Evolutionary conservation across 805 yeast species (phyloP).

Genomic region (Saturnispora galanensis): DNA sequence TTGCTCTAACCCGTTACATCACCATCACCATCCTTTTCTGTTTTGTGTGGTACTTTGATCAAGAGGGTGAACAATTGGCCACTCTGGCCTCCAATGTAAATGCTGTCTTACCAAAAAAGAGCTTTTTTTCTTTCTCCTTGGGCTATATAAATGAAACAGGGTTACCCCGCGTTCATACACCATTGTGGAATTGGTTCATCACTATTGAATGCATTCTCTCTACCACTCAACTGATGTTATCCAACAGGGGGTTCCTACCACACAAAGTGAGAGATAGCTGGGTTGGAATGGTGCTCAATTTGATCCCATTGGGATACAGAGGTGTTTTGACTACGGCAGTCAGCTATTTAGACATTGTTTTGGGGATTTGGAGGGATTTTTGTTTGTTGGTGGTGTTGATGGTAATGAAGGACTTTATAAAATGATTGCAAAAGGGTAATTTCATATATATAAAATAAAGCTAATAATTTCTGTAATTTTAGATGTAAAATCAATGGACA

Average conservation of each 20-base stretch:
- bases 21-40: too few relatives aligned
- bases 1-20: too few relatives aligned
- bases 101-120: too few relatives aligned
- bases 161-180: constrained; percentile 3
- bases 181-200: constrained; percentile 19
- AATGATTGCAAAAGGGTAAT: too few relatives aligned
- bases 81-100: too few relatives aligned
- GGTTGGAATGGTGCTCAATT: constrained; percentile 15
- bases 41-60: too few relatives aligned
- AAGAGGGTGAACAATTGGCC: too few relatives aligned
- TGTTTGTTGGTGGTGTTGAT: constrained; percentile 21
- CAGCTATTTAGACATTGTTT: constrained; percentile 21
- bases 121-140: not conserved
- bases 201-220: constrained; percentile 17
- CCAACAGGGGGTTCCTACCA: constrained; percentile 9
- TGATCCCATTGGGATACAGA: constrained; percentile 17
- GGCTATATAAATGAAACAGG: constrained; percentile 7
- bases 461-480: not conserved
- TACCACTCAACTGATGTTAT: constrained; percentile 11
- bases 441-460: not conserved
- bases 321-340: constrained; percentile 12
- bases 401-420: constrained; percentile 14
- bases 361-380: constrained; percentile 20
- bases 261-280: constrained; percentile 11
- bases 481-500: too few relatives aligned